Base-by-base conservation (phyloP, 2,329 filamentous ascomycete species). In the Ampelomyces quisqualis region DNA sequence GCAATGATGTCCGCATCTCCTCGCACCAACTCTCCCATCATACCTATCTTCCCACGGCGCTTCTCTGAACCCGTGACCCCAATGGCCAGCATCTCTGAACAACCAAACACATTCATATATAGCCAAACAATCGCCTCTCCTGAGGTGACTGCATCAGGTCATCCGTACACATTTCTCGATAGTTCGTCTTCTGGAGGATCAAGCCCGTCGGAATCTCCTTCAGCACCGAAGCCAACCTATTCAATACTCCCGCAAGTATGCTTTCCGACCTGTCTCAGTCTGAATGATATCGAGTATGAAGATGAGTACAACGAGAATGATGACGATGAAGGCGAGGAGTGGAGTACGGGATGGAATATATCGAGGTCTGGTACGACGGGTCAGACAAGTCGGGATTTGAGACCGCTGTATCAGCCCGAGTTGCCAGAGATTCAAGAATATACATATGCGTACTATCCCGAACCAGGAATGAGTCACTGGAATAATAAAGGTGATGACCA, bases 391-490 rank as follows among this genome's bases (percentile, higher is more conserved):
- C n/a, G n/a, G n/a, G n/a, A n/a, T n/a, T n/a, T n/a, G n/a, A n/a
- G n/a, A 5, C 14, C 14, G 5, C 2, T 23, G 14, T 14, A 11
- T 2, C n/a, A 39, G 5, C 13, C 8, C 7, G 35, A 21, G 11
- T 28, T 49, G 13, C 27, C 30, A 2, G 1, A 31, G 0, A 44
- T 49, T 24, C 10, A n/a, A 1, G 37, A 43, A 5, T 4, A 9
- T 0, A 40, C 43, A 5, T 49, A 33, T n/a, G 6, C 20, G 9
- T 49, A 44, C 14, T 39, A 47, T n/a, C 47, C 47, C 7, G 9
- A 22, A 28, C 26, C 26, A 14, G 8, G 10, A 10, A 28, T 14
- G 2, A 14, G 15, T 14, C n/a, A 14, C n/a, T n/a, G n/a, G n/a
- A 14, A 14, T 28, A 14, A 10, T 3, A 11, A 23, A 15, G 9